Evolutionary conservation across 2,329 filamentous ascomycete genomes (phyloP).

Genomic region (Talaromyces piceae): DNA sequence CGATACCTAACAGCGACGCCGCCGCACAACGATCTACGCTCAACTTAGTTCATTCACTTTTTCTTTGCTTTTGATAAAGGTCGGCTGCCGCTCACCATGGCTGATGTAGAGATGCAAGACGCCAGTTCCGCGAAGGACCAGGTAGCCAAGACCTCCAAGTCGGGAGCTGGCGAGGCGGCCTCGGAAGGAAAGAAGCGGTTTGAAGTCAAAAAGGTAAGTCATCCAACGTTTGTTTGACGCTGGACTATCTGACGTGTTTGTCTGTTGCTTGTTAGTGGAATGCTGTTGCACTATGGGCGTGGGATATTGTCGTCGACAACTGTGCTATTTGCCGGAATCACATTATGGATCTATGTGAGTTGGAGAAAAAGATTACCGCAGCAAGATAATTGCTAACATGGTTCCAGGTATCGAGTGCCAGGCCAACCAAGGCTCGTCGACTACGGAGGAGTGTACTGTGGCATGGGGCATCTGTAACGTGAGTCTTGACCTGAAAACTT

Average conservation of each 20-base stretch:
- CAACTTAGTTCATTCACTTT: background rate
- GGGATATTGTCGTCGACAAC: conserved; percentile 99
- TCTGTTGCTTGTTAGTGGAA: conserved; percentile 65
- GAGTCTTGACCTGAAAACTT: conserved; percentile 33
- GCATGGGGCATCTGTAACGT: conserved; percentile 99
- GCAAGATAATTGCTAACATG: conserved; percentile 14
- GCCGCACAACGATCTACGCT: background rate
- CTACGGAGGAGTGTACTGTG: conserved; percentile 95
- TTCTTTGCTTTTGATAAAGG: background rate
- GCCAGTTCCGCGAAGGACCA: conserved; percentile 46
- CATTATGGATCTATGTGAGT: conserved; percentile 95
- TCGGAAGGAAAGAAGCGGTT: conserved; percentile 83
- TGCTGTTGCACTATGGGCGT: conserved; percentile 94
- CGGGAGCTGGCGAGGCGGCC: conserved; percentile 43
- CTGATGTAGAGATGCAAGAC: conserved; percentile 95
- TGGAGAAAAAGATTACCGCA: background rate
- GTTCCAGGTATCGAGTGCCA: conserved; percentile 85
- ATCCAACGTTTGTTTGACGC: background rate
- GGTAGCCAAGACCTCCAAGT: conserved; percentile 49
- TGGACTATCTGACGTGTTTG: conserved; percentile 7
- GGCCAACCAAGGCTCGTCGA: conserved; percentile 94
- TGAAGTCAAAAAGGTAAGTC: conserved; percentile 89
- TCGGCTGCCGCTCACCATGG: conserved; percentile 52
- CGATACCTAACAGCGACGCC: background rate
- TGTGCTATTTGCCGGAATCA: conserved; percentile 99